These are phyloP conservation scores for Colletotrichum abscissum DNA, from an alignment of 2,329 filamentous ascomycete genomes.

Conservation along the genomic window DNA sequence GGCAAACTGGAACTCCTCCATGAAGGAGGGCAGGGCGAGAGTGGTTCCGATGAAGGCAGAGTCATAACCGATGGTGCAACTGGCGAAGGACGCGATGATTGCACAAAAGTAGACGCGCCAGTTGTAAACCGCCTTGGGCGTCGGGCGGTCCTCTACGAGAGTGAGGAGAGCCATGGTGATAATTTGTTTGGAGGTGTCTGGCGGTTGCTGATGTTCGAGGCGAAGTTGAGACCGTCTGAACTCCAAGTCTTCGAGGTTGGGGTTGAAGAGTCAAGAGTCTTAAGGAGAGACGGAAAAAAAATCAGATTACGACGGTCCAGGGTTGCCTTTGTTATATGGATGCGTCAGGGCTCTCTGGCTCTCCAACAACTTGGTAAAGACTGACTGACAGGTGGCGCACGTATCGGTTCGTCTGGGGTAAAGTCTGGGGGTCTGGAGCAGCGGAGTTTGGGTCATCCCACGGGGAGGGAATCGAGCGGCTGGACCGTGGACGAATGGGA, in stretches of 20 bases:
- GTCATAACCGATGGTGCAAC: conserved; percentile 71
- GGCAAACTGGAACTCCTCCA: conserved; percentile 73
- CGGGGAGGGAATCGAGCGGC: neutral
- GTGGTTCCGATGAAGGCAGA: conserved; percentile 85
- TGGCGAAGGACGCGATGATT: conserved; percentile 64
- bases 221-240: conserved; percentile 18
- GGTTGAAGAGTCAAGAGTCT: conserved; percentile 11
- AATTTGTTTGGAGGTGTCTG: conserved; percentile 1
- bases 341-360: neutral
- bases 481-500: conserved; percentile 11
- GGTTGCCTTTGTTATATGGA: conserved; percentile 34
- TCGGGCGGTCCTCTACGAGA: conserved; percentile 67
- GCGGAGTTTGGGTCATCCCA: conserved; percentile 28
- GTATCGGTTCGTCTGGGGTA: conserved; percentile 33
- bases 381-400: conserved; percentile 14
- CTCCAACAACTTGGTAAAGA: neutral
- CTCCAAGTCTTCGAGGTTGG: conserved; percentile 9
- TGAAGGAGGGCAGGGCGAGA: conserved; percentile 76
- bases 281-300: neutral
- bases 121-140: conserved; percentile 68
- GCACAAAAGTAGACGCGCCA: conserved; percentile 69
- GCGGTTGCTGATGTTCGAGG: conserved; percentile 7
- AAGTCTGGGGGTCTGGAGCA: conserved; percentile 29
- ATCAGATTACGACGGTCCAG: neutral
- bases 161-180: conserved; percentile 57